Conservation (phyloP, 306 rosid species). For the Coriaria nepalensis region DNA sequence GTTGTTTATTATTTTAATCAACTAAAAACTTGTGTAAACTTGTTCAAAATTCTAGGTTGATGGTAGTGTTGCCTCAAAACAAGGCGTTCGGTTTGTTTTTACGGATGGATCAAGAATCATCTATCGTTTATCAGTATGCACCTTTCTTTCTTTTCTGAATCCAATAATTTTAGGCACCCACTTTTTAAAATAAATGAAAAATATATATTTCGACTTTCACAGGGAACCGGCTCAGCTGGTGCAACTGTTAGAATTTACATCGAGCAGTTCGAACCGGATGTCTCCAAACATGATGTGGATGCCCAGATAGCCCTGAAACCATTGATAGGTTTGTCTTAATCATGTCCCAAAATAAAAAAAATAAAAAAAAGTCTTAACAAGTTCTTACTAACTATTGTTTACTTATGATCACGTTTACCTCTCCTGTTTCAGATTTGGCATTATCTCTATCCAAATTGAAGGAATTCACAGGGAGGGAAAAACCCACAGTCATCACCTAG, state of each 20-base stretch:
- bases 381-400: constrained; percentile 3
- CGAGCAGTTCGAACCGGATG: constrained; percentile 78
- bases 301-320: constrained; percentile 88
- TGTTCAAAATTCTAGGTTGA: constrained; percentile 45
- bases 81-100: constrained; percentile 89
- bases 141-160: constrained; percentile 2
- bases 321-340: constrained; percentile 49
- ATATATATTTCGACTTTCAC: constrained; percentile 12
- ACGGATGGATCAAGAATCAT: constrained; percentile 94
- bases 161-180: background rate
- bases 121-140: constrained; percentile 79
- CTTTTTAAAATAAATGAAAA: constrained; percentile 3
- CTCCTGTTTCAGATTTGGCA: constrained; percentile 58
- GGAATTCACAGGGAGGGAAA: constrained; percentile 89
- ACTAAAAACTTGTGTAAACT: background rate
- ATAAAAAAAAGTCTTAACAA: background rate
- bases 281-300: constrained; percentile 62
- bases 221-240: constrained; percentile 99
- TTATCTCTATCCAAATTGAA: constrained; percentile 63
- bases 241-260: constrained; percentile 87
- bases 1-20: constrained; percentile 9
- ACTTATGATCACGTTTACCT: background rate
- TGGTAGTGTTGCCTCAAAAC: constrained; percentile 77
- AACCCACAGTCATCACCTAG: constrained; percentile 92
- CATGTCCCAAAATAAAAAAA: background rate